Evolutionary conservation across 2,329 filamentous ascomycete species (phyloP).

Genomic region (Fusarium newnesense): DNA sequence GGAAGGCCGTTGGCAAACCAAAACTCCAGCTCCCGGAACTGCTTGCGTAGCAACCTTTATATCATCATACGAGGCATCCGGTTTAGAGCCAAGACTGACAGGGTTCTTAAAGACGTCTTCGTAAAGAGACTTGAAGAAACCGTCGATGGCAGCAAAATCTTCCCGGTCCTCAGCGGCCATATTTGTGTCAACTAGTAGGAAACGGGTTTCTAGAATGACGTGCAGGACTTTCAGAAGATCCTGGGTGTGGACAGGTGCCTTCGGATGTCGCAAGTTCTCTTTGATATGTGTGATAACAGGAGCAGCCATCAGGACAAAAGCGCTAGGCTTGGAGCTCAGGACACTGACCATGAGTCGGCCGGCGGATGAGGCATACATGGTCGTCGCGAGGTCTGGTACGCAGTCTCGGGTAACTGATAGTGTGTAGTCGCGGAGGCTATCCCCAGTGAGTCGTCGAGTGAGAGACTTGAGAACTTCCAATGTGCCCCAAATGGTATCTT

Average conservation of each 20-base stretch:
- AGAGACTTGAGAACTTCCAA: slow-evolving; percentile 64
- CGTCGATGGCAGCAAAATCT: slow-evolving; percentile 51
- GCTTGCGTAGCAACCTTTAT: slow-evolving; percentile 56
- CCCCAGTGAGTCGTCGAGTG: slow-evolving; percentile 56
- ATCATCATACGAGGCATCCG: slow-evolving; percentile 50
- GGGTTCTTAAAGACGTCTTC: slow-evolving; percentile 55
- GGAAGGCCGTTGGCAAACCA: slow-evolving; percentile 54
- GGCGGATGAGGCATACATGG: slow-evolving; percentile 62
- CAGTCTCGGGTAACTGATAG: slow-evolving; percentile 63
- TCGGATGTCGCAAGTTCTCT: slow-evolving; percentile 61
- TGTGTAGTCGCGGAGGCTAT: slow-evolving; percentile 58
- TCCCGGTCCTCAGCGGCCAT: slow-evolving; percentile 51
- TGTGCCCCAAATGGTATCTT: slow-evolving; percentile 66
- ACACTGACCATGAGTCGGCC: slow-evolving; percentile 64
- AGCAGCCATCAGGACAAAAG: slow-evolving; percentile 60
- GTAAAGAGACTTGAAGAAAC: slow-evolving; percentile 55
- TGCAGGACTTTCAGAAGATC: slow-evolving; percentile 63
- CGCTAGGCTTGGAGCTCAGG: slow-evolving; percentile 57
- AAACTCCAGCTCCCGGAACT: slow-evolving; percentile 57
- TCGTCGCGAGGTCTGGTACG: slow-evolving; percentile 62
- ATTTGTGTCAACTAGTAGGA: slow-evolving; percentile 50
- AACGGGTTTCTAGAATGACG: slow-evolving; percentile 60
- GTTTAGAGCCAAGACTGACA: slow-evolving; percentile 46
- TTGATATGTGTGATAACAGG: slow-evolving; percentile 61
- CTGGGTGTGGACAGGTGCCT: slow-evolving; percentile 61